Percentiles rank a stretch among this genome's conserved stretches.
Evolutionary conservation across 768 basidiomycete species (phyloP).

Genomic region (Serendipita indica): DNA sequence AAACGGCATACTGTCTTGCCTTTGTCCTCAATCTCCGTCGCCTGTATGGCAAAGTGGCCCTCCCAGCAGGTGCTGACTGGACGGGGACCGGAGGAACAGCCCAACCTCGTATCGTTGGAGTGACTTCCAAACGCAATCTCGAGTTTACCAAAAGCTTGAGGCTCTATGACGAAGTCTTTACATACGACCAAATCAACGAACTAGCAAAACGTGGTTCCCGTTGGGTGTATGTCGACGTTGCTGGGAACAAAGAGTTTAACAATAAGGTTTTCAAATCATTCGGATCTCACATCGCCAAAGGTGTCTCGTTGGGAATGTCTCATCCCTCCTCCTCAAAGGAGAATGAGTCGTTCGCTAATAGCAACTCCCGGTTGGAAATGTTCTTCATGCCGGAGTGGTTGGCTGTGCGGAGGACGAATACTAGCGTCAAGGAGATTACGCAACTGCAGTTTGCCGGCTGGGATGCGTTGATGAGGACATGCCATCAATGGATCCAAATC

Average conservation of each 20-base stretch:
- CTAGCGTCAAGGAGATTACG: slow-evolving; percentile 34
- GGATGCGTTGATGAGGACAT: slow-evolving; percentile 43
- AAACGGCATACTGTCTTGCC: slow-evolving; percentile 56
- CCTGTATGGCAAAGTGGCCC: slow-evolving; percentile 14
- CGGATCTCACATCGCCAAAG: slow-evolving; percentile 31
- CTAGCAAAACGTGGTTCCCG: slow-evolving; percentile 22
- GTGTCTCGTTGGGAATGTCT: slow-evolving; percentile 40
- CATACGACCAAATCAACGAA: slow-evolving; percentile 35
- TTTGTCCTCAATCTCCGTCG: slow-evolving; percentile 33
- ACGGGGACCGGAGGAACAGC: background rate
- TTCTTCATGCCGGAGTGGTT: slow-evolving; percentile 67
- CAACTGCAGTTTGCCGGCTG: slow-evolving; percentile 40
- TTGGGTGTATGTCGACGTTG: slow-evolving; percentile 51
- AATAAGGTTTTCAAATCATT: slow-evolving; percentile 22
- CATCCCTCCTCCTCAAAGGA: slow-evolving; percentile 29
- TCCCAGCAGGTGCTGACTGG: background rate
- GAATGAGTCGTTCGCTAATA: slow-evolving; percentile 26
- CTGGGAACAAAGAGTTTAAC: slow-evolving; percentile 42
- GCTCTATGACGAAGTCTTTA: slow-evolving; percentile 42
- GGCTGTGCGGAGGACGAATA: slow-evolving; percentile 34
- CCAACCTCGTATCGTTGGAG: slow-evolving; percentile 32
- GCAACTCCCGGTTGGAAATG: slow-evolving; percentile 30
- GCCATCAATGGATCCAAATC: slow-evolving; percentile 38
- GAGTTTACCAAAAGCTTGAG: slow-evolving; percentile 39
- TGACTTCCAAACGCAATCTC: slow-evolving; percentile 43